phyloP scores from a whole-genome alignment of 768 basidiomycete species.

The Sarcomyxa edulis region DNA sequence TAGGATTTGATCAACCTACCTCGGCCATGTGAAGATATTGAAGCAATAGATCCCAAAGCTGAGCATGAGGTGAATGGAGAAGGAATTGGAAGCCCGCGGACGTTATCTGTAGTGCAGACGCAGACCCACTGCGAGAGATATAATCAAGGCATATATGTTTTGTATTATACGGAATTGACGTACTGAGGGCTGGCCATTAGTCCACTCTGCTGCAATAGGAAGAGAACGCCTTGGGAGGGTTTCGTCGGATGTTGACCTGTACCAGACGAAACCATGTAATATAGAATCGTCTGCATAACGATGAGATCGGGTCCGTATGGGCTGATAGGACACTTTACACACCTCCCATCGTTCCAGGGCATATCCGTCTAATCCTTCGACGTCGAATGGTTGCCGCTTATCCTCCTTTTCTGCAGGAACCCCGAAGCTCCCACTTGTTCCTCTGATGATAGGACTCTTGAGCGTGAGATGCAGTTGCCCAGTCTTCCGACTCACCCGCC shows the following conservation, averaged over 20 bases:
- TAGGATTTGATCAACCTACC: constrained; percentile 33
- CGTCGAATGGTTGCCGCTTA: constrained; percentile 44
- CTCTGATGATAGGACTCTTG: constrained; percentile 34
- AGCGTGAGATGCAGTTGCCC: not conserved
- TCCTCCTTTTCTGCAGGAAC: constrained; percentile 64
- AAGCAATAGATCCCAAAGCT: constrained; percentile 91
- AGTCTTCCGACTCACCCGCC: constrained; percentile 54
- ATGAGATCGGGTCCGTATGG: not conserved
- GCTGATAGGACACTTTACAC: constrained; percentile 9
- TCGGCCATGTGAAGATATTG: constrained; percentile 86
- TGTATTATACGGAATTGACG: constrained; percentile 14
- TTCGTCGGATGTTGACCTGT: constrained; percentile 68
- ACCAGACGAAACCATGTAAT: constrained; percentile 96
- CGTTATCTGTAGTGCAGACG: constrained; percentile 71
- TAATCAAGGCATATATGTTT: constrained; percentile 6
- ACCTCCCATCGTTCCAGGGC: constrained; percentile 93
- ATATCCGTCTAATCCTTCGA: constrained; percentile 70
- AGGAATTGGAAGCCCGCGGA: constrained; percentile 96
- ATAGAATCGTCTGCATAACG: constrained; percentile 75
- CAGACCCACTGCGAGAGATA: constrained; percentile 37
- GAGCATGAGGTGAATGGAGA: constrained; percentile 88
- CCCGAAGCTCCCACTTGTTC: constrained; percentile 79
- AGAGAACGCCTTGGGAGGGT: constrained; percentile 81
- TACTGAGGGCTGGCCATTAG: constrained; percentile 77
- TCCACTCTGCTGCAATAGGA: constrained; percentile 76